Conservation (phyloP, 1,139 yeast species). For the Sugiyamaella paludigena region DNA sequence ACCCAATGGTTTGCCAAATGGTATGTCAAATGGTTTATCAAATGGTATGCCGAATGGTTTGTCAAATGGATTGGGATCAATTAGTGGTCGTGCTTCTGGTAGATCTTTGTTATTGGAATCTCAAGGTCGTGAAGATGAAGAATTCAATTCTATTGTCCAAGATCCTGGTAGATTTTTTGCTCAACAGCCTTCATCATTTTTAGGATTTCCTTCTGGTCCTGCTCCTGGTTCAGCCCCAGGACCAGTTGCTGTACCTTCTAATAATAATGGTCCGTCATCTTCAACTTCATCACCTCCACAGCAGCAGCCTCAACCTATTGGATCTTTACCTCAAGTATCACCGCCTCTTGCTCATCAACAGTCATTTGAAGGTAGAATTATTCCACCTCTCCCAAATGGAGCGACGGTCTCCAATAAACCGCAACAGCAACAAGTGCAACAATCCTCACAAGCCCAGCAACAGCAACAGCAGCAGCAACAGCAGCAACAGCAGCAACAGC, state of each 20-base stretch:
- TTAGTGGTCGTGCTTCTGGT: conserved; percentile 25
- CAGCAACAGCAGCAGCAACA: conserved; percentile 3
- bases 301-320: conserved; percentile 7
- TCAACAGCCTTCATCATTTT: conserved; percentile 44
- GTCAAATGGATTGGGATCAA: conserved; percentile 2
- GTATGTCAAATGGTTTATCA: conserved; percentile 9
- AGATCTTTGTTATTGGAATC: conserved; percentile 35
- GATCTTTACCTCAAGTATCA: conserved; percentile 8
- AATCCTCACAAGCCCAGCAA: background rate
- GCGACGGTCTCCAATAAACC: background rate
- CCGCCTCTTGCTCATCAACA: conserved; percentile 14
- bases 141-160: conserved; percentile 33
- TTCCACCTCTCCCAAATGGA: conserved; percentile 5
- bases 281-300: conserved; percentile 4
- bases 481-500: conserved; percentile 5
- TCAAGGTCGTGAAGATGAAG: conserved; percentile 36
- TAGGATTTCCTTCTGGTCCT: conserved; percentile 11
- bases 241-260: background rate
- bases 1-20: conserved; percentile 7
- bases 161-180: conserved; percentile 32
- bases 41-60: conserved; percentile 1
- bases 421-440: background rate
- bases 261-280: background rate
- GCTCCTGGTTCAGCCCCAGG: conserved; percentile 4
- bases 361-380: conserved; percentile 14